Evolutionary conservation across 129 eudicot species (phyloP).

Genomic region (Glebionis coronaria): DNA sequence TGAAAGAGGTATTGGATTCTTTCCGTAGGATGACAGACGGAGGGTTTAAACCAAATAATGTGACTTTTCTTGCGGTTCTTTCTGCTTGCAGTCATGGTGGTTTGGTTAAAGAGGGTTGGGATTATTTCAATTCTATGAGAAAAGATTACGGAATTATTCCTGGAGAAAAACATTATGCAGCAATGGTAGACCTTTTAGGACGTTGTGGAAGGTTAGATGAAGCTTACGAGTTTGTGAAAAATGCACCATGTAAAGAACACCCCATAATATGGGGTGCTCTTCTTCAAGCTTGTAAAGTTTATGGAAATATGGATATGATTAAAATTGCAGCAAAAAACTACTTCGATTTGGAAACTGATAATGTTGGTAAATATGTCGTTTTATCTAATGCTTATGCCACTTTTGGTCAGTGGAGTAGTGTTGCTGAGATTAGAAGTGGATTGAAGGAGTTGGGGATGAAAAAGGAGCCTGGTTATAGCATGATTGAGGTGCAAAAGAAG

Average conservation of each 20-base stretch:
- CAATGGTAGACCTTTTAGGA: conserved; percentile 86
- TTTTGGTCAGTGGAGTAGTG: conserved; percentile 74
- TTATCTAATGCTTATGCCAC: conserved; percentile 83
- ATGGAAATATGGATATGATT: conserved; percentile 74
- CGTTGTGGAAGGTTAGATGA: conserved; percentile 85
- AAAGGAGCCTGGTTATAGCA: conserved; percentile 91
- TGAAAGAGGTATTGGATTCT: conserved; percentile 50
- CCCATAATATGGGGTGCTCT: conserved; percentile 92
- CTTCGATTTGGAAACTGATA: conserved; percentile 73
- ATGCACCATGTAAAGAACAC: conserved; percentile 61
- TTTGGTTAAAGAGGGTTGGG: conserved; percentile 61
- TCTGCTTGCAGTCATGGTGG: conserved; percentile 95
- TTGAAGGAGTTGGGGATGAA: conserved; percentile 65
- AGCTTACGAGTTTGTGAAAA: conserved; percentile 62
- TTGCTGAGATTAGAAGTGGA: conserved; percentile 68
- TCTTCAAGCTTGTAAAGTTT: conserved; percentile 78
- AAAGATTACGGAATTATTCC: conserved; percentile 71
- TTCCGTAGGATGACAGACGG: conserved; percentile 68
- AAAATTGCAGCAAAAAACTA: conserved; percentile 66
- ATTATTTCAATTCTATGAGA: conserved; percentile 61
- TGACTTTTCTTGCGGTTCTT: conserved; percentile 91
- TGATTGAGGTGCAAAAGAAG: conserved; percentile 82
- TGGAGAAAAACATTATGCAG: conserved; percentile 75
- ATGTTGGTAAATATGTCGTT: conserved; percentile 83
- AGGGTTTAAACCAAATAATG: conserved; percentile 68